phyloP scores from a whole-genome alignment of 176 grass and related monocot species.

The Chloris gayana region DNA sequence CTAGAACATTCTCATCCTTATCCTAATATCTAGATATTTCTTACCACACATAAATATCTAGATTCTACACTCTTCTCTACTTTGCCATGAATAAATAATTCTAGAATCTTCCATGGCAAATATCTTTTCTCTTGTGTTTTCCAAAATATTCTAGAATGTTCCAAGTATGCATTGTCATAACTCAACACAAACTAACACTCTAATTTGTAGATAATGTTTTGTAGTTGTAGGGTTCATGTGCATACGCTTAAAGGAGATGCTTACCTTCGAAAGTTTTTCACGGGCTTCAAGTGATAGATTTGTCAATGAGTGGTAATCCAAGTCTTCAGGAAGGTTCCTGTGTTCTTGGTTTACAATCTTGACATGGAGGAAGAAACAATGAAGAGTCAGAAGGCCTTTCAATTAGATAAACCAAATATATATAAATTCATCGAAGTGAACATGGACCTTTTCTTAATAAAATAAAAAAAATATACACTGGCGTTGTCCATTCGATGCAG shows the following conservation, averaged over 20 bases:
- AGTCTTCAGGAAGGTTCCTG: constrained; percentile 79
- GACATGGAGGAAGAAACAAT: neutral
- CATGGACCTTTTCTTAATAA: neutral
- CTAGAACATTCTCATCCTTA: too few relatives aligned
- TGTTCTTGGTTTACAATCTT: constrained; percentile 98
- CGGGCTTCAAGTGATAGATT: constrained; percentile 91
- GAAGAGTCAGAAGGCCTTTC: neutral
- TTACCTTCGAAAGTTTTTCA: constrained; percentile 97
- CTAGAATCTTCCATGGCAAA: too few relatives aligned
- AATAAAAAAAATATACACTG: neutral
- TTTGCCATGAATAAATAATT: too few relatives aligned
- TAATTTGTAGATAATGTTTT: neutral
- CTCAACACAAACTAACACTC: neutral
- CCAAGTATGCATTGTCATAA: too few relatives aligned
- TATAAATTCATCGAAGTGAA: constrained; percentile 15
- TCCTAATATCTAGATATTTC: too few relatives aligned
- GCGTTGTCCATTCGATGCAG: constrained; percentile 4
- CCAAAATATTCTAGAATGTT: too few relatives aligned
- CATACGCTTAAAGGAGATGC: neutral
- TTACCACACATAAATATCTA: too few relatives aligned
- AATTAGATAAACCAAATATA: constrained; percentile 26
- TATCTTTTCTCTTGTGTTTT: too few relatives aligned
- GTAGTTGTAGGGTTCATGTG: neutral
- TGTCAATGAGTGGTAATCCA: constrained; percentile 91
- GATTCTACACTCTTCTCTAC: too few relatives aligned